Conservation (phyloP, 352 stramenopile genomes). For the Globisporangium spinosum region DNA sequence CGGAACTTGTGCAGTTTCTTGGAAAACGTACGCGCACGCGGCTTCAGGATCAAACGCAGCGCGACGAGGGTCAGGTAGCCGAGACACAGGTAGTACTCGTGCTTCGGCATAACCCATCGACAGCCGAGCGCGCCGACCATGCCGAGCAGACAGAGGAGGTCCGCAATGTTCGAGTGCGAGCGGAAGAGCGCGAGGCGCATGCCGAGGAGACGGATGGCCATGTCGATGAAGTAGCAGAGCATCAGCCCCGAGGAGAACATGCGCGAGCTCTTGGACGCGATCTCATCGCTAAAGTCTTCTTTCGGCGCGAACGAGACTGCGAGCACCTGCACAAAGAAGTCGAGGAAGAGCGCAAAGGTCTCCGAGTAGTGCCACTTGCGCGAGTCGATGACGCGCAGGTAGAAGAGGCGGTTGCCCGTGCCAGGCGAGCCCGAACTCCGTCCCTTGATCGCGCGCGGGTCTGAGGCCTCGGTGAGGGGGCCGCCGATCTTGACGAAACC, state of each 20-base stretch:
- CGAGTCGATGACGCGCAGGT: conserved; percentile 79
- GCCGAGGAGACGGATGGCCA: conserved; percentile 72
- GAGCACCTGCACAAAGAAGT: conserved; percentile 84
- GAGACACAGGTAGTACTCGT: conserved; percentile 71
- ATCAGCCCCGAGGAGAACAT: conserved; percentile 74
- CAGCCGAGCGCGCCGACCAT: conserved; percentile 54
- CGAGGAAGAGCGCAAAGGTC: conserved; percentile 79
- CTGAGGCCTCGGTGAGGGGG: conserved; percentile 59
- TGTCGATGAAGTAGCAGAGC: conserved; percentile 82
- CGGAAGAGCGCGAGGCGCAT: conserved; percentile 72
- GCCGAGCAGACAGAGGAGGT: conserved; percentile 64
- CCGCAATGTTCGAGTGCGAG: conserved; percentile 80
- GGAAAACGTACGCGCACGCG: conserved; percentile 73
- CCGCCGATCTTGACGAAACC: conserved; percentile 83
- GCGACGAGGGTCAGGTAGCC: conserved; percentile 67
- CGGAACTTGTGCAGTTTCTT: conserved; percentile 89
- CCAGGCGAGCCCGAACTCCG: conserved; percentile 8
- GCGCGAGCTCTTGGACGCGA: conserved; percentile 65
- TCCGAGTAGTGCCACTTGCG: conserved; percentile 89
- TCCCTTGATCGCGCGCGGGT: conserved; percentile 69
- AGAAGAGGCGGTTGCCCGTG: conserved; percentile 73
- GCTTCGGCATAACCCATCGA: conserved; percentile 48
- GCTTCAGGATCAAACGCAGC: conserved; percentile 81
- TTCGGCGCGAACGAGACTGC: conserved; percentile 75
- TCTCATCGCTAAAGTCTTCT: conserved; percentile 51